Conservation (phyloP, 225 moss, liverwort and hornwort species). For the Physcomitrium patens region DNA sequence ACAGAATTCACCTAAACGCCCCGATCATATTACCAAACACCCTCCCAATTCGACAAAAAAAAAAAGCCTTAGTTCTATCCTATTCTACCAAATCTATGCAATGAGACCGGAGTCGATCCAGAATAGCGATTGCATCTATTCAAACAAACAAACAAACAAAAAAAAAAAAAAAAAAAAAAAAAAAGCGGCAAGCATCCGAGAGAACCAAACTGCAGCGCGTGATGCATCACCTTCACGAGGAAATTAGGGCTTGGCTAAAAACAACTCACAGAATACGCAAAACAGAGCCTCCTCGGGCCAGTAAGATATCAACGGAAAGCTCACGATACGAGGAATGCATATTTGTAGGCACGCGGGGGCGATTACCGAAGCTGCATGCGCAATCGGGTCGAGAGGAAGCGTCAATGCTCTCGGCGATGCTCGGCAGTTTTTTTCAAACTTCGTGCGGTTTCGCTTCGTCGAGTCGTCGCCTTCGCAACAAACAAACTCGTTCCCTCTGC, state of each 20-base stretch:
- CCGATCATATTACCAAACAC: background rate
- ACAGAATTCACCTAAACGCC: constrained; percentile 20
- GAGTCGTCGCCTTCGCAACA: constrained; percentile 11
- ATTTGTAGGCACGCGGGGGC: background rate
- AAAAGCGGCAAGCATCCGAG: constrained; percentile 3
- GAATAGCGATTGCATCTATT: background rate
- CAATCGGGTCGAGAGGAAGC: constrained; percentile 15
- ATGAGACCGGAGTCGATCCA: background rate
- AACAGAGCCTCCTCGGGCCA: constrained; percentile 25
- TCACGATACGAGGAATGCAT: constrained; percentile 1
- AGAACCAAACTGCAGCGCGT: constrained; percentile 4
- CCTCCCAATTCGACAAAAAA: background rate
- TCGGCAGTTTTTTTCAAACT: constrained; percentile 18
- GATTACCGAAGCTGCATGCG: background rate
- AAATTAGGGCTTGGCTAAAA: constrained; percentile 45
- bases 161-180: background rate
- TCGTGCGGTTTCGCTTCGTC: constrained; percentile 29
- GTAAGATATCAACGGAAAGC: constrained; percentile 10
- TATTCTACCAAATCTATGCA: background rate
- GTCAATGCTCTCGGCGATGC: constrained; percentile 1
- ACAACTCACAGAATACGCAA: constrained; percentile 23
- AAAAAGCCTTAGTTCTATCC: constrained; percentile 12
- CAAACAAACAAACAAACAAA: too few species aligned
- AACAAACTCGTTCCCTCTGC: constrained; percentile 7
- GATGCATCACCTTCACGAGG: constrained; percentile 36